These are phyloP conservation scores for Calonectria crousiana DNA, from an alignment of 2,329 filamentous ascomycete genomes.

Conservation along the genomic window DNA sequence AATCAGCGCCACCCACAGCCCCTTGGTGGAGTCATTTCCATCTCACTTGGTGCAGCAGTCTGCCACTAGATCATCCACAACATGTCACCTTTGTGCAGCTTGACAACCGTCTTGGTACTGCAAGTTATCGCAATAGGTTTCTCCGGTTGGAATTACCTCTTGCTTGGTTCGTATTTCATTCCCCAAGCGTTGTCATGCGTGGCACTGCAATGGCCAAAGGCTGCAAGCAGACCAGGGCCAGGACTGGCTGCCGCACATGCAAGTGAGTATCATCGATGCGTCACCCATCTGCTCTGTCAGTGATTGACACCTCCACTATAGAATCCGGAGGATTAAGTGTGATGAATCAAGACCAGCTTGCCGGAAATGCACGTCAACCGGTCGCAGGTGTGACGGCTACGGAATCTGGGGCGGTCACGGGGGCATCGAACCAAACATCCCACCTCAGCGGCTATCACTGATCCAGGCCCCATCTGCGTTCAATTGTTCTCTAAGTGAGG, in stretches of 20 bases:
- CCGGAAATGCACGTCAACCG: background rate
- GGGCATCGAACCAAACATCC: background rate
- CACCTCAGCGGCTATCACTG: background rate
- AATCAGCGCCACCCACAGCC: background rate
- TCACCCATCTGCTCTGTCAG: too few species aligned
- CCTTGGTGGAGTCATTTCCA: background rate
- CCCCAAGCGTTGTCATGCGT: too few species aligned
- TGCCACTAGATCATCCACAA: background rate
- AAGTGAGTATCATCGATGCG: background rate
- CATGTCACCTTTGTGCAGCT: background rate
- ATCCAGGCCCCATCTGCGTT: background rate
- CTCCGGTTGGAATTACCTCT: background rate
- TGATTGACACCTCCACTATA: background rate
- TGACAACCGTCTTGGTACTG: background rate
- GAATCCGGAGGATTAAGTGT: conserved; percentile 6
- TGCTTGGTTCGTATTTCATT: background rate
- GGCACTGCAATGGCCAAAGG: background rate
- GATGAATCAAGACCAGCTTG: conserved; percentile 10
- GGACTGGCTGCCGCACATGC: conserved; percentile 7
- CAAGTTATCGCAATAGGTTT: background rate
- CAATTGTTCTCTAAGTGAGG: background rate
- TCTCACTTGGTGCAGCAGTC: too few species aligned
- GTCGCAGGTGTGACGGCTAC: conserved; percentile 9
- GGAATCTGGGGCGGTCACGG: background rate
- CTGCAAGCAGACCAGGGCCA: background rate